A percentile compares a stretch with the other conserved stretches of the same genome.
phyloP scores from a whole-genome alignment of 1,284 basidiomycete genomes.

The Cutaneotrichosporon sp. region DNA sequence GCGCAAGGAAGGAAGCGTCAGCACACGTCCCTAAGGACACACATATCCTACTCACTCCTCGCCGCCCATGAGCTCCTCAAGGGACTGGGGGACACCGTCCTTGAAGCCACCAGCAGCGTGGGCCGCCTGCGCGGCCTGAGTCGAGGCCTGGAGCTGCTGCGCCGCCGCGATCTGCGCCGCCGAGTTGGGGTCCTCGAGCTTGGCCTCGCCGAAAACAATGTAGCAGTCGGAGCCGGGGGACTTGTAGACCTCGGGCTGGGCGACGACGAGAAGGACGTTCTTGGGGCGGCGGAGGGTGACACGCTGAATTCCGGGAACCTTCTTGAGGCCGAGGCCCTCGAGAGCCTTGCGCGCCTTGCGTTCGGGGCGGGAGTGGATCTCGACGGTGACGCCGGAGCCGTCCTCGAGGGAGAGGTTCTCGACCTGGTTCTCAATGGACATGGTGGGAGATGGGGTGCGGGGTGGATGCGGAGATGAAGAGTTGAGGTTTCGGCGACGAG shows the following conservation, averaged over 20 bases:
- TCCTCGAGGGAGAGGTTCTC: conserved; percentile 57
- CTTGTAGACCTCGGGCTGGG: conserved; percentile 95
- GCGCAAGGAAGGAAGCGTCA: neutral
- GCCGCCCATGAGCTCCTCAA: conserved; percentile 55
- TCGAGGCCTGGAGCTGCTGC: conserved; percentile 65
- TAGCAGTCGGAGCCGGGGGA: conserved; percentile 95
- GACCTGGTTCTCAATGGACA: conserved; percentile 57
- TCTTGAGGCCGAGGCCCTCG: conserved; percentile 81
- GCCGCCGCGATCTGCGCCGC: conserved; percentile 77
- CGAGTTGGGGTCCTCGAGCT: conserved; percentile 89
- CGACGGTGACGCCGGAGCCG: conserved; percentile 68
- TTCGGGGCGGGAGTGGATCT: conserved; percentile 86
- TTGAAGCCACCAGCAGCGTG: conserved; percentile 48
- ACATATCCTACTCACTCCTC: conserved; percentile 53
- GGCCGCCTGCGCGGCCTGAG: conserved; percentile 46
- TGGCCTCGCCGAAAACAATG: conserved; percentile 98
- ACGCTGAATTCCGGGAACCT: conserved; percentile 85
- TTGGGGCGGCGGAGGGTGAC: conserved; percentile 92
- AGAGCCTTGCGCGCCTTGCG: conserved; percentile 74
- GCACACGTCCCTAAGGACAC: neutral
- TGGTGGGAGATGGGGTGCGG: conserved; percentile 47
- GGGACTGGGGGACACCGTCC: conserved; percentile 55
- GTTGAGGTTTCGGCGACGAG: neutral
- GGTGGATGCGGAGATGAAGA: neutral
- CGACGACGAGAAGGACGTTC: conserved; percentile 91